Percentiles rank a stretch among this genome's conserved stretches.
Evolutionary conservation across 495 filamentous ascomycete genomes (phyloP).

Genomic region (Podospora fimiseda): DNA sequence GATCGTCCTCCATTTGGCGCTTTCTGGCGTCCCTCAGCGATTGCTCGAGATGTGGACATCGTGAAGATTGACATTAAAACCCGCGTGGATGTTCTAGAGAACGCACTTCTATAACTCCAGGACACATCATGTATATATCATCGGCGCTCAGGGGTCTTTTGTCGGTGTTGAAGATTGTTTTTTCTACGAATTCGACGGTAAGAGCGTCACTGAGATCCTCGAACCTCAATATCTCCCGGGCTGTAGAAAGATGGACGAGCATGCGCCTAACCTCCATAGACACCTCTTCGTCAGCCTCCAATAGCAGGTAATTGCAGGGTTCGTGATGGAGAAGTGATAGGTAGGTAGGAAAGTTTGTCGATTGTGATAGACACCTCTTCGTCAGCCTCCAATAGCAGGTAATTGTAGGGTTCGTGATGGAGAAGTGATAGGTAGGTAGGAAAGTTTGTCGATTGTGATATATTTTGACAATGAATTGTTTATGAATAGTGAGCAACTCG

Average conservation of each 20-base stretch:
- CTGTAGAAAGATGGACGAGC: background rate
- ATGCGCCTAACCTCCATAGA: background rate
- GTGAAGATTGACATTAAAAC: too few relatives aligned
- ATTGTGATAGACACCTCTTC: background rate
- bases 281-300: conserved; percentile 1
- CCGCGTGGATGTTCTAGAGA: too few relatives aligned
- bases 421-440: too few relatives aligned
- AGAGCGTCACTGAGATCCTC: conserved; percentile 4
- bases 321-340: too few relatives aligned
- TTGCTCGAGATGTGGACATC: too few relatives aligned
- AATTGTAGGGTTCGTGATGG: conserved; percentile 8
- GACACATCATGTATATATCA: conserved; percentile 4
- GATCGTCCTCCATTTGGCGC: too few relatives aligned
- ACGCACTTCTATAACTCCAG: conserved; percentile 5
- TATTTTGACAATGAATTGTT: too few relatives aligned
- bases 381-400: conserved; percentile 2
- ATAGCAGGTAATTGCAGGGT: conserved; percentile 5
- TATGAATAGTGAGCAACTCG: too few relatives aligned
- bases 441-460: too few relatives aligned
- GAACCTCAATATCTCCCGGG: background rate
- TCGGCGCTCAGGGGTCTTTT: background rate
- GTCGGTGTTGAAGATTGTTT: conserved; percentile 3
- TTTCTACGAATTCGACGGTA: conserved; percentile 3
- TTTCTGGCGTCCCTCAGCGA: too few relatives aligned
- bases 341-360: too few relatives aligned